These are phyloP conservation scores for carrot (Daucus carota) DNA, from an alignment of 129 eudicot genomes.

Conservation along the genomic window DNA sequence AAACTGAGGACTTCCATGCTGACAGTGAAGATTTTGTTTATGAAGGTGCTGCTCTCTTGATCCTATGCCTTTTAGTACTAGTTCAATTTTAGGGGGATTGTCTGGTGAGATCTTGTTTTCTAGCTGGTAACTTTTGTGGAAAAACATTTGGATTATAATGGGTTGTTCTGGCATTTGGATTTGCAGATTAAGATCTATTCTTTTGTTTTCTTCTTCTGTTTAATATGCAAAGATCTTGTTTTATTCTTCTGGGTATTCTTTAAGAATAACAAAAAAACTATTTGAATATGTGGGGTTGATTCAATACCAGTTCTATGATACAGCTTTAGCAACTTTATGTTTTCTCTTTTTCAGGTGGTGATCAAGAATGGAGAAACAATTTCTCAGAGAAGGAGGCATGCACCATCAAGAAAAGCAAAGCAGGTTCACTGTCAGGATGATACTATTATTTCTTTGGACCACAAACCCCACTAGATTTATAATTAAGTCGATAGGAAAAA, in stretches of 20 bases:
- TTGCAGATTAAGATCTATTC: slow-evolving; percentile 29
- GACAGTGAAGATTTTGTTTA: slow-evolving; percentile 48
- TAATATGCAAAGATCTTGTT: background rate
- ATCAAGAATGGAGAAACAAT: slow-evolving; percentile 78
- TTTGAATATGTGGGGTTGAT: slow-evolving; percentile 32
- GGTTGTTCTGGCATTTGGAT: slow-evolving; percentile 21
- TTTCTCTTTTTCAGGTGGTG: slow-evolving; percentile 63
- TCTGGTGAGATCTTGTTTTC: slow-evolving; percentile 19
- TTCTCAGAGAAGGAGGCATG: slow-evolving; percentile 60
- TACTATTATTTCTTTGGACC: slow-evolving; percentile 56
- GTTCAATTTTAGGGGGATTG: slow-evolving; percentile 12
- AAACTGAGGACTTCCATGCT: slow-evolving; percentile 72
- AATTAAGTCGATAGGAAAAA: background rate
- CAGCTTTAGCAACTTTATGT: slow-evolving; percentile 60
- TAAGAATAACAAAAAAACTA: background rate
- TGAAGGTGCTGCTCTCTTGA: slow-evolving; percentile 32
- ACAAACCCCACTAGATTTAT: slow-evolving; percentile 29
- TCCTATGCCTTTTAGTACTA: background rate
- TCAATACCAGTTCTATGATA: slow-evolving; percentile 30
- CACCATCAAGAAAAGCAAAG: slow-evolving; percentile 74
- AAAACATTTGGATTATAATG: slow-evolving; percentile 27
- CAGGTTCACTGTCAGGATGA: slow-evolving; percentile 58
- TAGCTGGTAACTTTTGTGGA: slow-evolving; percentile 23
- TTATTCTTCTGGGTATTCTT: slow-evolving; percentile 18
- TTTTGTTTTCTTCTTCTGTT: slow-evolving; percentile 36